Evolutionary conservation across 148 eudicot species (phyloP), one percentile per base, ranked within the genome.

Genomic region (Cornus florida): DNA sequence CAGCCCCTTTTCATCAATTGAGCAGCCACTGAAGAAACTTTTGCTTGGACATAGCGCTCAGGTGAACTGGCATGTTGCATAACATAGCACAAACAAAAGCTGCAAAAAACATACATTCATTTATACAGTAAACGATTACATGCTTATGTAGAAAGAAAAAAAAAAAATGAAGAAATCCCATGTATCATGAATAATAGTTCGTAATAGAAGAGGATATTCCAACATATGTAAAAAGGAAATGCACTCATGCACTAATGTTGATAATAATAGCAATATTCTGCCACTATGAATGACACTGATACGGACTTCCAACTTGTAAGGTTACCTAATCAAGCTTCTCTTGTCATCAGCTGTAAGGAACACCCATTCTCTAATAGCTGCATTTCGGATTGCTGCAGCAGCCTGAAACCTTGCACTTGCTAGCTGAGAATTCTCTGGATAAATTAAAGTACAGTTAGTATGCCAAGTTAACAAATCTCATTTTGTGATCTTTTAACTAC

Each of bases 401-500:
- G 99, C 99, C 88, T 92, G 98, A 86, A 97, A 97, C 73, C 94
- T 94, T 69, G 99, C 99, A 90, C 81, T 84, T 80, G 99, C 83
- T 85, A 90, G 75, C 88, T 86, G 92, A 75, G 99, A 94, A 86
- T 97, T 89, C 78, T 97, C 99, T 97, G 93, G 71, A 82, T 28
- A 72, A 39, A 64, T 13, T 71, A 65, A 77, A 82, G 68, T 72
- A 72, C 50, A 57, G 48, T 72, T 62, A 66, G 76, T 59, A 78
- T 75, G 76, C 60, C 10, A 13, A 76, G 11, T 17, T 33, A 33
- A 72, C 28, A 70, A 28, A 24, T 2, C 66, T 3, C 67, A 12
- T 65, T 67, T 23, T 70, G 5, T 22, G 70, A 62, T 10, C 11
- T 38, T 64, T 50, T 60, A 35, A 13, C 0, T 28, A 65, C 23